Base-by-base conservation (phyloP, 2,329 filamentous ascomycete species). In the Aotearoamyces nothofagi region DNA sequence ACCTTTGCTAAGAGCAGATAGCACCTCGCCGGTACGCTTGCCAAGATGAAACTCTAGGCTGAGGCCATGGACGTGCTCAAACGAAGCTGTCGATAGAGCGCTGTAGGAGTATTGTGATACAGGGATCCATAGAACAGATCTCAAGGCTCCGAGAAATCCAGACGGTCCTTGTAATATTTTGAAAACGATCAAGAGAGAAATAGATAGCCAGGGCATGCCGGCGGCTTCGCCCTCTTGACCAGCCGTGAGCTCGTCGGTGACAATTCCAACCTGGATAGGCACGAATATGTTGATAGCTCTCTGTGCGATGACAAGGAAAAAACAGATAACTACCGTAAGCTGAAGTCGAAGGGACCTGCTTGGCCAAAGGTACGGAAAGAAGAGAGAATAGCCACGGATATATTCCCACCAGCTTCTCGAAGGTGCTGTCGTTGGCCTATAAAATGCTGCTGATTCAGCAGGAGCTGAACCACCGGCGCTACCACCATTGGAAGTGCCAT, bases 301-400 rank as follows among this genome's bases (percentile, higher is more conserved):
- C 57, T 94, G 86, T 8, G 78, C 45, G 25, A 90, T 53, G 31
- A 96, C 72, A 26, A 98, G 65, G 19, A 71, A 29, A 46, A 96
- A 86, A 55, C 90, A 96, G 26, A 84, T 44, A 12, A 92, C 51
- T 12, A 94, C 83, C 31, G 86, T 66, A 14, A 83, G 39, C 56
- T 94, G 78, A 31, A 98, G 61, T 38, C 62, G 24, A 20, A 63
- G 57, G 28, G 82, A 75, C 46, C 87, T 87, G 44, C 75, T 78
- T 1, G 90, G 90, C 90, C 90, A 98, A 33, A 96, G 69, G 49
- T 96, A 98, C 0, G 86, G 87, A 50, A 96, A 92, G 55, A 98
- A 93, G 29, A 94, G 63, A 9, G 78, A 80, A 53, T 96, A 98
- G 25, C 87, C 84, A 38, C 78, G 75, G 35, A 94, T 60, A 51